Evolutionary conservation across 2,329 filamentous ascomycete genomes (phyloP), one percentile per base, ranked within the genome.

Genomic region (Ceratocystis albifundus): DNA sequence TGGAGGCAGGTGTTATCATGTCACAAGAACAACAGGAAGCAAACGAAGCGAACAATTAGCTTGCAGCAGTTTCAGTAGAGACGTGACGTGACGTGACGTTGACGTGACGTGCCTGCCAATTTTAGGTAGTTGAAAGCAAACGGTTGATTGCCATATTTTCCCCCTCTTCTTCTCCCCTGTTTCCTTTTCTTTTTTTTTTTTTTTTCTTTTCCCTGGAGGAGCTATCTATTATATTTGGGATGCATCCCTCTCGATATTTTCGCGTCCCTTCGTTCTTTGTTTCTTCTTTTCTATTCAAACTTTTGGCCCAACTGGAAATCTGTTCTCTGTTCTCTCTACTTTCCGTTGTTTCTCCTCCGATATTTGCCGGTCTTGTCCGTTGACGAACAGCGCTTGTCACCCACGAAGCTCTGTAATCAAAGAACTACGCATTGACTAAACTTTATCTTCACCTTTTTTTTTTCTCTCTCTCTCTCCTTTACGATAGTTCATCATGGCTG

Each of bases 401-500:
- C 30, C 61, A 28, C 48, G 36, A 28, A 12, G n/a, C 45, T 25
- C 61, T 17, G 22, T 15, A 41, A 12, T 15, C 12, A 41, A 41
- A 41, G 36, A 41, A 41, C 36, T 41, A 12, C 30, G 48, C 32
- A 50, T 41, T 22, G 5, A 45, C 32, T 44, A 45, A 44, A 45
- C 36, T 22, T 41, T 45, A 25, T 45, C 45, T 46, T 28, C 45
- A 10, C 36, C 22, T 28, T 66, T 22, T 62, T 66, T 66, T 6
- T 17, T 45, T 2, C 10, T 57, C 22, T 36, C n/a, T 20, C n/a
- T 32, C 20, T 25, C 48, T 7, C 48, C 12, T 25, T 8, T 30
- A 36, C 28, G 32, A 59, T 4, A 59, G 12, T n/a, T 36, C 61
- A 71, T 68, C 25, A 78, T 77, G 74, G 66, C 71, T 22, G 48